A percentile compares a stretch with the other conserved stretches of the same genome.
Conservation (phyloP, 2,329 filamentous ascomycete species). For the Stagonosporopsis cucurbitacearum region DNA sequence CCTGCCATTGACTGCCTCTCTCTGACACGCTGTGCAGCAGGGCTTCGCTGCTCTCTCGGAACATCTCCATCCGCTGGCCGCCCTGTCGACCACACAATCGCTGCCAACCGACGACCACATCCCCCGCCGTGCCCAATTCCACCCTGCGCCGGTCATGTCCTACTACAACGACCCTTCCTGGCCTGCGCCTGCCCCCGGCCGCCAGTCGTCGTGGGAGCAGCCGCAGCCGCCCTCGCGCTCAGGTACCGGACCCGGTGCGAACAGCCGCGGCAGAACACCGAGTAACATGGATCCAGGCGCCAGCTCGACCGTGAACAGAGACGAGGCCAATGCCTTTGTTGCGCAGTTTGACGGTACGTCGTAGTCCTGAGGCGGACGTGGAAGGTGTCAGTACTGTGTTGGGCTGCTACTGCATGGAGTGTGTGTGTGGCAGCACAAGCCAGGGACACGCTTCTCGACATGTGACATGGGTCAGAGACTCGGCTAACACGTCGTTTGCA, state of each 20-base stretch:
- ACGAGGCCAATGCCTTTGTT: constrained; percentile 79
- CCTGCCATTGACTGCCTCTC: constrained; percentile 27
- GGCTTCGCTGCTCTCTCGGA: constrained; percentile 22
- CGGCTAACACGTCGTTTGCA: constrained; percentile 49
- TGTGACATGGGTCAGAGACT: constrained; percentile 3
- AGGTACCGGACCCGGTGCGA: constrained; percentile 57
- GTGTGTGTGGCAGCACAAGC: not conserved
- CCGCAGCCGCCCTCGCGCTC: constrained; percentile 75
- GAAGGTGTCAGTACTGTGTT: constrained; percentile 4
- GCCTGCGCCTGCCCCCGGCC: constrained; percentile 65
- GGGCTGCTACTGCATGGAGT: not conserved
- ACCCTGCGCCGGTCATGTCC: constrained; percentile 58
- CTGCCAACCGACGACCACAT: constrained; percentile 3
- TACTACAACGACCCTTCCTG: constrained; percentile 73
- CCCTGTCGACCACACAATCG: not conserved
- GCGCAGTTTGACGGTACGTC: constrained; percentile 88
- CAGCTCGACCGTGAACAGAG: constrained; percentile 69
- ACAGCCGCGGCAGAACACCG: constrained; percentile 21
- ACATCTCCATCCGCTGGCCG: constrained; percentile 6
- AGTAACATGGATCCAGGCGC: constrained; percentile 64
- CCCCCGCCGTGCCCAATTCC: constrained; percentile 8
- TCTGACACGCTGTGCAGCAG: constrained; percentile 27
- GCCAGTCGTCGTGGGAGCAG: constrained; percentile 75
- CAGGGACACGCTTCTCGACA: not conserved
- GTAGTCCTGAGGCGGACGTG: not conserved